Conservation (phyloP, 306 rosid genomes). For the Malus fusca region DNA sequence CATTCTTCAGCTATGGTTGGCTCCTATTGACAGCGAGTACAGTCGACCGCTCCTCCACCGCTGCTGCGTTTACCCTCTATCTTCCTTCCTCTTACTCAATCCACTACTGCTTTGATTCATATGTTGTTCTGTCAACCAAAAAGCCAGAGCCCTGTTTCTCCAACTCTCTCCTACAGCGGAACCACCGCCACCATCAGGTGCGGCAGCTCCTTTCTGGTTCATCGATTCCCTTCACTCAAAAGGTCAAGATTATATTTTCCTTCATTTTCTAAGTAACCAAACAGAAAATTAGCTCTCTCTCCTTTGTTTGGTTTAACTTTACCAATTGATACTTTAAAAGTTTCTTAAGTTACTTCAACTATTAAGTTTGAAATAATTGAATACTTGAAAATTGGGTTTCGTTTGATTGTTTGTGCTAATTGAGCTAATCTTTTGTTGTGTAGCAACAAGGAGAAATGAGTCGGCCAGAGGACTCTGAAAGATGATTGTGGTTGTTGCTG, state of each 20-base stretch:
- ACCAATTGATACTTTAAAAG: not conserved
- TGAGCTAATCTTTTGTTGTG: slow-evolving; percentile 9
- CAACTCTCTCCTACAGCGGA: no score
- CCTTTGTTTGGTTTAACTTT: not conserved
- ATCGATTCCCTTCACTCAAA: no score
- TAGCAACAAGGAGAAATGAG: slow-evolving; percentile 77
- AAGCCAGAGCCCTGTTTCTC: no score
- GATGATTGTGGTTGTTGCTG: slow-evolving; percentile 86
- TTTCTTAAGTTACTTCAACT: not conserved
- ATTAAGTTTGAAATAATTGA: not conserved
- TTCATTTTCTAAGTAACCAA: not conserved
- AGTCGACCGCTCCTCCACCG: no score
- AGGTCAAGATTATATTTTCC: not conserved
- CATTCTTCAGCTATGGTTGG: no score
- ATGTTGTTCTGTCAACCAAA: no score
- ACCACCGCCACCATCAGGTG: no score
- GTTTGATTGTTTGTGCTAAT: not conserved
- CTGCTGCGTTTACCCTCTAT: no score
- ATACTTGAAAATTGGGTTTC: not conserved
- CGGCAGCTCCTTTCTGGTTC: no score
- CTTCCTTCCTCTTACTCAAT: no score
- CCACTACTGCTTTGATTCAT: no score
- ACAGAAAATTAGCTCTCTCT: not conserved
- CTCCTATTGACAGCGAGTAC: no score
- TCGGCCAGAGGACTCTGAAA: slow-evolving; percentile 92